Conservation (phyloP, 352 stramenopile species). For the Pythium volutum region DNA sequence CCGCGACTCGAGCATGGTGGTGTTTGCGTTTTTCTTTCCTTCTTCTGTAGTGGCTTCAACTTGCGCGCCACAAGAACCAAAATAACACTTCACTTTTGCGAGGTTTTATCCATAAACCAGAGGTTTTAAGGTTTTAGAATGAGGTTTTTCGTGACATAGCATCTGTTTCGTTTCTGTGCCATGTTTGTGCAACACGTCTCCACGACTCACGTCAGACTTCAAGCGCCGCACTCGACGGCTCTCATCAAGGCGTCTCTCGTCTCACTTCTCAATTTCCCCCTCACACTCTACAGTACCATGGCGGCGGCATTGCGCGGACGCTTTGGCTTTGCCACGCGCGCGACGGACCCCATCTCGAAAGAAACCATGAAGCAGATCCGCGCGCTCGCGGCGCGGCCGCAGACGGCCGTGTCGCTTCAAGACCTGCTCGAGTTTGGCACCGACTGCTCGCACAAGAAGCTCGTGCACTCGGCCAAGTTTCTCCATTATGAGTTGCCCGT, state of each 20-base stretch:
- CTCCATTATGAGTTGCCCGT: slow-evolving; percentile 98
- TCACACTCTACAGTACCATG: slow-evolving; percentile 2
- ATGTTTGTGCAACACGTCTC: slow-evolving; percentile 23
- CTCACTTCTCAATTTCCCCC: background rate
- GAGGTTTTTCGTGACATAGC: background rate
- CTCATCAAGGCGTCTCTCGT: slow-evolving; percentile 1
- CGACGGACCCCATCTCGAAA: slow-evolving; percentile 19
- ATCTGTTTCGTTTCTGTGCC: slow-evolving; percentile 13
- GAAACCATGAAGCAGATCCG: slow-evolving; percentile 63
- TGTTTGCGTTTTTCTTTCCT: background rate
- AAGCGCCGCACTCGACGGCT: slow-evolving; percentile 2
- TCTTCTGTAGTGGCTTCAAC: slow-evolving; percentile 18
- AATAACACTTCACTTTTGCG: background rate
- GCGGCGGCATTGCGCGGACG: slow-evolving; percentile 23
- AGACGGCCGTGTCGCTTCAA: slow-evolving; percentile 86
- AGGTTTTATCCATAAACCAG: slow-evolving; percentile 12
- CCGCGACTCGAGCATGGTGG: slow-evolving; percentile 51
- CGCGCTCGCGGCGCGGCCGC: slow-evolving; percentile 61
- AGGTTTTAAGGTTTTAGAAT: slow-evolving; percentile 8
- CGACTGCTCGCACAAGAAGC: slow-evolving; percentile 74
- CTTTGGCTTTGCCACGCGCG: slow-evolving; percentile 29
- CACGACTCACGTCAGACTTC: slow-evolving; percentile 5
- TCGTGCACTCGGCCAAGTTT: slow-evolving; percentile 94
- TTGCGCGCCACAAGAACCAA: slow-evolving; percentile 24
- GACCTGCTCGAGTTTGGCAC: slow-evolving; percentile 88